Percentiles rank a stretch among this genome's conserved stretches.
phyloP scores from a whole-genome alignment of 2,329 filamentous ascomycete genomes.

The Cytospora piceae region DNA sequence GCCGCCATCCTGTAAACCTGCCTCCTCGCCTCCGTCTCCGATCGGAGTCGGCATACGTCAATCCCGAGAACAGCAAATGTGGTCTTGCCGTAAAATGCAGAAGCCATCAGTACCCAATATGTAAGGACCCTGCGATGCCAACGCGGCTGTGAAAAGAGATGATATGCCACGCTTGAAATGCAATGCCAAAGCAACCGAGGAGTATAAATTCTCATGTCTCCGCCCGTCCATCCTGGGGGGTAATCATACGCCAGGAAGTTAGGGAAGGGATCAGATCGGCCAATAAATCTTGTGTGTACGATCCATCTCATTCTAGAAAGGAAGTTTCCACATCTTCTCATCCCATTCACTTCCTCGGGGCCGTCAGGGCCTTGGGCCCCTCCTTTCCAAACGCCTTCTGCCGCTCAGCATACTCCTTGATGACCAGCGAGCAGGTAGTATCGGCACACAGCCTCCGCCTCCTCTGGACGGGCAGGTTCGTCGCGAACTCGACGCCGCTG shows the following conservation, averaged over 20 bases:
- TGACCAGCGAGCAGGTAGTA: slow-evolving; percentile 78
- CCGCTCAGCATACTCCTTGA: slow-evolving; percentile 74
- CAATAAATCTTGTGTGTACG: not conserved
- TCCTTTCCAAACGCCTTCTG: slow-evolving; percentile 61
- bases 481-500: slow-evolving; percentile 87
- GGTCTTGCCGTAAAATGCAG: not conserved
- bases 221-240: not conserved
- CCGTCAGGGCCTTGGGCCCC: slow-evolving; percentile 26
- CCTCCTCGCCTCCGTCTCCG: no score
- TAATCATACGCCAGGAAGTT: not conserved
- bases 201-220: not conserved
- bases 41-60: not conserved
- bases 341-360: slow-evolving; percentile 11
- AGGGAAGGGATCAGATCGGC: not conserved
- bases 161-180: slow-evolving; percentile 19
- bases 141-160: slow-evolving; percentile 1
- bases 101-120: not conserved
- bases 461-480: slow-evolving; percentile 73
- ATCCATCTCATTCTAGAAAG: not conserved
- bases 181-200: slow-evolving; percentile 3
- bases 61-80: not conserved
- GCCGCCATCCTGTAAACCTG: not conserved
- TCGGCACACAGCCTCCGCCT: slow-evolving; percentile 84
- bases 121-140: slow-evolving; percentile 8
- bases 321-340: not conserved